Evolutionary conservation across 1,284 basidiomycete genomes (phyloP).

Genomic region (Fereydounia khargensis): DNA sequence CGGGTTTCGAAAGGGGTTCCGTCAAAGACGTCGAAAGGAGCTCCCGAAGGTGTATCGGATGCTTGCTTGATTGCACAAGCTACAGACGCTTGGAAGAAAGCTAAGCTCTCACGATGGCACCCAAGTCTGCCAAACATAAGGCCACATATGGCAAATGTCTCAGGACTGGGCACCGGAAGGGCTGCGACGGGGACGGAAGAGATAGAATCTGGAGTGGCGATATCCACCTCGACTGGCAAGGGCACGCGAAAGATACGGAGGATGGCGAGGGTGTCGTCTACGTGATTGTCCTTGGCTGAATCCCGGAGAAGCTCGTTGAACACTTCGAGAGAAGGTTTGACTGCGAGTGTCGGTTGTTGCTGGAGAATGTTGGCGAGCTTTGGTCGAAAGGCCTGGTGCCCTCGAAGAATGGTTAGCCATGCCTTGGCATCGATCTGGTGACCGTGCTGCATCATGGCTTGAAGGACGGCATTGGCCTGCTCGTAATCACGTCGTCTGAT

Average conservation of each 20-base stretch:
- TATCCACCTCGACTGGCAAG: too few relatives aligned
- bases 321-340: constrained; percentile 20
- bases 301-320: constrained; percentile 12
- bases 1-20: too few relatives aligned
- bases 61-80: too few relatives aligned
- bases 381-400: constrained; percentile 16
- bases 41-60: too few relatives aligned
- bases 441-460: constrained; percentile 16
- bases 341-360: constrained; percentile 11
- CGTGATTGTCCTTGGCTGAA: constrained; percentile 8
- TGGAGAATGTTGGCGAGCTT: constrained; percentile 11
- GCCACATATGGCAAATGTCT: too few relatives aligned
- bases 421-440: constrained; percentile 14
- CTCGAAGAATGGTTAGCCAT: constrained; percentile 29
- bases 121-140: too few relatives aligned
- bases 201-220: too few relatives aligned
- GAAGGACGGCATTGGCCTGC: constrained; percentile 21
- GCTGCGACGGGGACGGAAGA: too few relatives aligned
- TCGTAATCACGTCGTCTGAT: constrained; percentile 12
- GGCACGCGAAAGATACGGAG: constrained; percentile 21
- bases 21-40: too few relatives aligned
- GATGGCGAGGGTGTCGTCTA: constrained; percentile 13
- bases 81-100: too few relatives aligned
- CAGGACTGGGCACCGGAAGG: too few relatives aligned
- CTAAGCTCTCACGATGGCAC: too few relatives aligned